phyloP scores from a whole-genome alignment of 352 stramenopile genomes.

The Globisporangium recalcitrans region DNA sequence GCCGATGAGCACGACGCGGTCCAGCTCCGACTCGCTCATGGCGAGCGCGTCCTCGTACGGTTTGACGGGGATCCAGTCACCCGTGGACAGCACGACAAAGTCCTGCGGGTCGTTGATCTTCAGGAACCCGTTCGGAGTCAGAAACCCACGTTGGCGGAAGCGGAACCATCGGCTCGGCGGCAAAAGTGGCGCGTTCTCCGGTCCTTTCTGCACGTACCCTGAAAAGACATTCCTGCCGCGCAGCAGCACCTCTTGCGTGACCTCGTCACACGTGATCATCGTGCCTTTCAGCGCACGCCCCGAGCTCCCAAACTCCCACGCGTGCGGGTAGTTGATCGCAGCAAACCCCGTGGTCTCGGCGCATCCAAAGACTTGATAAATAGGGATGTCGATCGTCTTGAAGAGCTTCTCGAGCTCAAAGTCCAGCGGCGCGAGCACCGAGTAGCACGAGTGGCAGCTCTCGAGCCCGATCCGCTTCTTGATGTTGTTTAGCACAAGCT shows the following conservation, averaged over 20 bases:
- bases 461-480: constrained; percentile 77
- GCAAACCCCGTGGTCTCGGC: constrained; percentile 66
- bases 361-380: constrained; percentile 74
- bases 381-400: constrained; percentile 77
- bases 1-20: constrained; percentile 61
- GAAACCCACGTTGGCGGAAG: constrained; percentile 48
- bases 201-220: constrained; percentile 43
- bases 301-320: constrained; percentile 68
- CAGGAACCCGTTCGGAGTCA: constrained; percentile 69
- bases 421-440: constrained; percentile 65
- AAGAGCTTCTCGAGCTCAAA: constrained; percentile 81
- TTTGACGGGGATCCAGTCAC: constrained; percentile 64
- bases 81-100: constrained; percentile 69
- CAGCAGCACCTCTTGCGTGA: constrained; percentile 55
- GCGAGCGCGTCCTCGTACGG: constrained; percentile 56
- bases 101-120: constrained; percentile 62
- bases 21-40: constrained; percentile 47
- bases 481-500: constrained; percentile 71
- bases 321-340: constrained; percentile 64
- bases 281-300: constrained; percentile 55
- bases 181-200: constrained; percentile 16
- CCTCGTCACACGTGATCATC: constrained; percentile 55
- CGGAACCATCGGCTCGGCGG: constrained; percentile 46
- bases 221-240: constrained; percentile 69
- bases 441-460: constrained; percentile 71